These are phyloP conservation scores for Pseudogymnoascus sp. DNA, from an alignment of 2,329 filamentous ascomycete genomes.

Conservation along the genomic window DNA sequence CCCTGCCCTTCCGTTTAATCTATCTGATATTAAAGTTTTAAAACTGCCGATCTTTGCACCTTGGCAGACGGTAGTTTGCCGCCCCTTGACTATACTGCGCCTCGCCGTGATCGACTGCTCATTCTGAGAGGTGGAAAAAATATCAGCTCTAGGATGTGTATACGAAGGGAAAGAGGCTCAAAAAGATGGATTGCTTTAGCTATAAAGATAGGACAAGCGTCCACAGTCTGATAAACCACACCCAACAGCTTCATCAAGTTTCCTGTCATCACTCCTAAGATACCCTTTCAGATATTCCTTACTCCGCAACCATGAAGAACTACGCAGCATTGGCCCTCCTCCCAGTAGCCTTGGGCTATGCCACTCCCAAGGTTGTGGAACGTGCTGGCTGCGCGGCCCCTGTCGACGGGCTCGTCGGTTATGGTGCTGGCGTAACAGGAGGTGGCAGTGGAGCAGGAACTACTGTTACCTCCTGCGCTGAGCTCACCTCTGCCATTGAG, in stretches of 20 bases:
- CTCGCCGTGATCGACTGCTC: not conserved
- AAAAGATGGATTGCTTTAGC: not conserved
- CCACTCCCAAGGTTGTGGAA: not conserved
- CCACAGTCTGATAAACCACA: not conserved
- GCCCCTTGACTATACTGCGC: not conserved
- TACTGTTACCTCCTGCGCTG: conserved; percentile 40
- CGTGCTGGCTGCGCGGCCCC: not conserved
- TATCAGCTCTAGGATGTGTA: not conserved
- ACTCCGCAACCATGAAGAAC: not conserved
- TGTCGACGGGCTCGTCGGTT: not conserved
- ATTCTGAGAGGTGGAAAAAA: not conserved
- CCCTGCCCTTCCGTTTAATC: not conserved
- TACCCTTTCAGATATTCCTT: not conserved
- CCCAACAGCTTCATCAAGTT: not conserved
- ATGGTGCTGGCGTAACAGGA: conserved; percentile 29
- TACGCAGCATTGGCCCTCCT: conserved; percentile 4
- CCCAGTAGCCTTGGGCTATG: not conserved
- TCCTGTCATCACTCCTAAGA: not conserved
- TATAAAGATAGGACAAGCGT: not conserved
- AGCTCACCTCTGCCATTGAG: conserved; percentile 32
- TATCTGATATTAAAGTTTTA: conserved; percentile 5
- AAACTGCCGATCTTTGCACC: not conserved
- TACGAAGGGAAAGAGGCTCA: not conserved
- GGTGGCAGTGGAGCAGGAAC: conserved; percentile 37
- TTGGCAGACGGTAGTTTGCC: not conserved